A percentile compares a stretch with the other conserved stretches of the same genome.
These are phyloP conservation scores for Fraxinus greggii DNA, from an alignment of 305 asterid genomes.

Conservation along the genomic window DNA sequence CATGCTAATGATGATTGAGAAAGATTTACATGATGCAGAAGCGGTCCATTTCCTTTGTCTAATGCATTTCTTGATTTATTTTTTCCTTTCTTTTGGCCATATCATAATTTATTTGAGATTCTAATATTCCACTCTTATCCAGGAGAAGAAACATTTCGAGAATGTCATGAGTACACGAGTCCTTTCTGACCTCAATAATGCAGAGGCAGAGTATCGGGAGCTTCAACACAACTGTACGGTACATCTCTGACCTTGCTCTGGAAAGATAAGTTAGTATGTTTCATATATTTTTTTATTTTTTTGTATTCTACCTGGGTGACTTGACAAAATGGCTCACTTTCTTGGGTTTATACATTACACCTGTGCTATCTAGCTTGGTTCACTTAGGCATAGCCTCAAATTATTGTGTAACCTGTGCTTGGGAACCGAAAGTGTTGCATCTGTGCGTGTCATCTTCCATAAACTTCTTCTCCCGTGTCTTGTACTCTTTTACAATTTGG, in stretches of 20 bases:
- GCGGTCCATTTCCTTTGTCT: conserved; percentile 38
- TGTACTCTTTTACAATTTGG: not conserved
- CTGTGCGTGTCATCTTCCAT: not conserved
- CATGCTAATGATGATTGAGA: conserved; percentile 54
- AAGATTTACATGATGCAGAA: conserved; percentile 49
- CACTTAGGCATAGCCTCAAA: not conserved
- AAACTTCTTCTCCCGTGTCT: conserved; percentile 6
- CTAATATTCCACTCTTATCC: conserved; percentile 27
- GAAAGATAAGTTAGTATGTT: conserved; percentile 21
- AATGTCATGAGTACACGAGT: conserved; percentile 47
- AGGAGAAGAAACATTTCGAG: conserved; percentile 69
- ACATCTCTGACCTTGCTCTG: conserved; percentile 24
- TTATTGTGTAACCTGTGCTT: conserved; percentile 1
- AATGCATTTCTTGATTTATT: conserved; percentile 16
- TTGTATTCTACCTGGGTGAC: conserved; percentile 11
- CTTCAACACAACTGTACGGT: conserved; percentile 72
- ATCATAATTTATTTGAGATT: not conserved
- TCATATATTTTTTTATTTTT: not conserved
- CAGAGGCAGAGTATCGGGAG: conserved; percentile 50
- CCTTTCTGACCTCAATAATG: conserved; percentile 47
- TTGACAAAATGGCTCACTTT: conserved; percentile 13
- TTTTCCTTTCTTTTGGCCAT: conserved; percentile 13
- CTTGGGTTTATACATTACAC: conserved; percentile 2
- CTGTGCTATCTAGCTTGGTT: not conserved
- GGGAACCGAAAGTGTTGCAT: conserved; percentile 14